Percentiles rank a stretch among this genome's conserved stretches.
These are phyloP conservation scores for Hansenula lynferdii DNA, from an alignment of 1,139 yeast genomes.

Conservation along the genomic window DNA sequence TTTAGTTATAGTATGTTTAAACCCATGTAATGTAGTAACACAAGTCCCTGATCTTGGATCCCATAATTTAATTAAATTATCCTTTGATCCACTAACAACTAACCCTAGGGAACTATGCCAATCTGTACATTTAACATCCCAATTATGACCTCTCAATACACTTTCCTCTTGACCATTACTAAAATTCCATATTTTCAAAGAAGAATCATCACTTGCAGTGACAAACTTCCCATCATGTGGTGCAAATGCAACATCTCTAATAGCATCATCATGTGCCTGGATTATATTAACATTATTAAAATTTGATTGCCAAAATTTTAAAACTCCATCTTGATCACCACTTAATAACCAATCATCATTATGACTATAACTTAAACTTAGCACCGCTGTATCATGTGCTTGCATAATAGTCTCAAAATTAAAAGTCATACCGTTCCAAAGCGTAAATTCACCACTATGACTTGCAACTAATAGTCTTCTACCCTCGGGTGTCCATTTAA, in stretches of 20 bases:
- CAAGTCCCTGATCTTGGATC: slow-evolving; percentile 82
- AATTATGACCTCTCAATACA: slow-evolving; percentile 83
- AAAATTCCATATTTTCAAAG: slow-evolving; percentile 90
- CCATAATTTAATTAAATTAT: slow-evolving; percentile 90
- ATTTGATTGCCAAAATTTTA: slow-evolving; percentile 97
- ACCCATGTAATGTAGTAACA: slow-evolving; percentile 80
- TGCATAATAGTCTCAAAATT: slow-evolving; percentile 97
- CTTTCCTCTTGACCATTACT: slow-evolving; percentile 85
- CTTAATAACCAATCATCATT: slow-evolving; percentile 92
- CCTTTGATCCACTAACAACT: slow-evolving; percentile 86
- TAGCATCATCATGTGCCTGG: slow-evolving; percentile 70
- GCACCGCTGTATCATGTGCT: slow-evolving; percentile 91
- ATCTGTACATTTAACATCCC: slow-evolving; percentile 97
- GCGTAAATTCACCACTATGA: slow-evolving; percentile 91
- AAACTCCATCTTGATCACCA: slow-evolving; percentile 88
- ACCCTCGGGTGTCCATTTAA: slow-evolving; percentile 97
- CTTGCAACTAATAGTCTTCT: slow-evolving; percentile 86
- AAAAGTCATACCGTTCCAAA: slow-evolving; percentile 96
- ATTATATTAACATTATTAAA: slow-evolving; percentile 91
- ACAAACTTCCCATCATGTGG: slow-evolving; percentile 90
- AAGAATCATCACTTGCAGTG: slow-evolving; percentile 89
- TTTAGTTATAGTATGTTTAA: slow-evolving; percentile 87
- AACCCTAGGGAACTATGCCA: slow-evolving; percentile 94
- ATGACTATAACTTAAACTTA: slow-evolving; percentile 77
- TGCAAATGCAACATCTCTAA: slow-evolving; percentile 83